Conservation (phyloP, 805 yeast species). For the Candida silvicultrix region DNA sequence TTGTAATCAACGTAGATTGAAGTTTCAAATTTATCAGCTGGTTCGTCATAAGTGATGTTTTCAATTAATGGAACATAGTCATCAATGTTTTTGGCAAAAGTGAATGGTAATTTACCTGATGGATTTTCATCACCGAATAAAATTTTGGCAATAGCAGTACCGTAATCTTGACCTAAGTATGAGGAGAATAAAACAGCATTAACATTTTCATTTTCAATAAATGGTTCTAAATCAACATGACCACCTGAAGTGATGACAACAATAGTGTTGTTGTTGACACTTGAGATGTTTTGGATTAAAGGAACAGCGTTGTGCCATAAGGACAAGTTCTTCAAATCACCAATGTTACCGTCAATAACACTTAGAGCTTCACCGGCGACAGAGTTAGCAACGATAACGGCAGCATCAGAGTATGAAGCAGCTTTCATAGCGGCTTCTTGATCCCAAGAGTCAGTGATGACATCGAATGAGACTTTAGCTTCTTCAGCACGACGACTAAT, state of each 20-base stretch:
- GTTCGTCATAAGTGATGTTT: slow-evolving; percentile 21
- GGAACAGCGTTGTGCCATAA: slow-evolving; percentile 51
- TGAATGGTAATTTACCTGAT: slow-evolving; percentile 53
- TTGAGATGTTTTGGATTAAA: slow-evolving; percentile 38
- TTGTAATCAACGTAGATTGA: slow-evolving; percentile 44
- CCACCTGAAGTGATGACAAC: slow-evolving; percentile 51
- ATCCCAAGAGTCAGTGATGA: slow-evolving; percentile 36
- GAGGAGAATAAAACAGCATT: slow-evolving; percentile 48
- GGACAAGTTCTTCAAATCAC: slow-evolving; percentile 46
- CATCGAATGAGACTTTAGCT: slow-evolving; percentile 35
- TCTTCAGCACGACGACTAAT: slow-evolving; percentile 36
- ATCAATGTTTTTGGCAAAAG: slow-evolving; percentile 42
- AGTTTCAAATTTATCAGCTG: slow-evolving; percentile 23
- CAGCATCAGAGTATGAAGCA: slow-evolving; percentile 40
- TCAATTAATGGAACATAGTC: slow-evolving; percentile 39
- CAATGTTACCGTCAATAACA: slow-evolving; percentile 44
- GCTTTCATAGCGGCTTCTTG: slow-evolving; percentile 30
- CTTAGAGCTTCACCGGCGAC: slow-evolving; percentile 52
- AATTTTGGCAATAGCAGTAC: slow-evolving; percentile 47
- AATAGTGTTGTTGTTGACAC: slow-evolving; percentile 42
- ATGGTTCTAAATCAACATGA: slow-evolving; percentile 45
- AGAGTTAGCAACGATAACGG: slow-evolving; percentile 45
- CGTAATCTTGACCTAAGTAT: slow-evolving; percentile 46
- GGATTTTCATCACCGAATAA: slow-evolving; percentile 52
- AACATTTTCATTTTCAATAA: slow-evolving; percentile 47